Percentiles rank a stretch among this genome's conserved stretches.
Conservation (phyloP, 768 basidiomycete species). For the Neoboletus brunneissimus region DNA sequence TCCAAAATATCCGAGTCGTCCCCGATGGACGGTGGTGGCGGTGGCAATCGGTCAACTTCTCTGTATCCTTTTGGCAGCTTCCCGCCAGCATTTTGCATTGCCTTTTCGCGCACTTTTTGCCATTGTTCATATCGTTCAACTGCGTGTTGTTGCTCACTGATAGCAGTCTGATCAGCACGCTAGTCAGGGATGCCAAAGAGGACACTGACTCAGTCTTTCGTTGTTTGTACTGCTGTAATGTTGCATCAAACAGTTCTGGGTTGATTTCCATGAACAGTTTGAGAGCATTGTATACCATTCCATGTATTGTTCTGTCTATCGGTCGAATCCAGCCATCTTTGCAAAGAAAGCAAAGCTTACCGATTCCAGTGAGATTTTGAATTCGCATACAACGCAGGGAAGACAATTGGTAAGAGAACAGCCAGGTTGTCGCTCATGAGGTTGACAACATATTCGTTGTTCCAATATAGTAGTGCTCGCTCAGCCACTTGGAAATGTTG, state of each 20-base stretch:
- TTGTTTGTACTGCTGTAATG: conserved; percentile 91
- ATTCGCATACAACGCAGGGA: conserved; percentile 93
- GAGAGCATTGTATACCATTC: conserved; percentile 98
- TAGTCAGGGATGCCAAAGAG: neutral
- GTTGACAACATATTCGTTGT: conserved; percentile 99
- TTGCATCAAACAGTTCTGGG: conserved; percentile 91
- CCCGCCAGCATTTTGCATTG: conserved; percentile 67
- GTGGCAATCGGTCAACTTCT: conserved; percentile 66
- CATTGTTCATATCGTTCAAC: conserved; percentile 85
- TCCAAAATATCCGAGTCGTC: conserved; percentile 88
- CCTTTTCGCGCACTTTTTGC: conserved; percentile 79
- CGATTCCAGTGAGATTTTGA: conserved; percentile 99
- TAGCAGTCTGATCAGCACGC: conserved; percentile 1
- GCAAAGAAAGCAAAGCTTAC: conserved; percentile 44
- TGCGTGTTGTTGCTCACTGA: conserved; percentile 85
- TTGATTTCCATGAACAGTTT: conserved; percentile 99
- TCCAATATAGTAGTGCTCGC: conserved; percentile 96
- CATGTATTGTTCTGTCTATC: conserved; percentile 83
- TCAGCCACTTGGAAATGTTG: conserved; percentile 99
- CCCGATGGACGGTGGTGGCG: conserved; percentile 70
- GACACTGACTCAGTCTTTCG: conserved; percentile 73
- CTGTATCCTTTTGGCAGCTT: conserved; percentile 69
- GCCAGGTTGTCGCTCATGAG: conserved; percentile 96
- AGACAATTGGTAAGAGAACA: conserved; percentile 90
- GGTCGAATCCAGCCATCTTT: conserved; percentile 7